A percentile compares a stretch with the other conserved stretches of the same genome.
phyloP scores from a whole-genome alignment of 2,329 filamentous ascomycete genomes.

The Alternaria ethzedia region DNA sequence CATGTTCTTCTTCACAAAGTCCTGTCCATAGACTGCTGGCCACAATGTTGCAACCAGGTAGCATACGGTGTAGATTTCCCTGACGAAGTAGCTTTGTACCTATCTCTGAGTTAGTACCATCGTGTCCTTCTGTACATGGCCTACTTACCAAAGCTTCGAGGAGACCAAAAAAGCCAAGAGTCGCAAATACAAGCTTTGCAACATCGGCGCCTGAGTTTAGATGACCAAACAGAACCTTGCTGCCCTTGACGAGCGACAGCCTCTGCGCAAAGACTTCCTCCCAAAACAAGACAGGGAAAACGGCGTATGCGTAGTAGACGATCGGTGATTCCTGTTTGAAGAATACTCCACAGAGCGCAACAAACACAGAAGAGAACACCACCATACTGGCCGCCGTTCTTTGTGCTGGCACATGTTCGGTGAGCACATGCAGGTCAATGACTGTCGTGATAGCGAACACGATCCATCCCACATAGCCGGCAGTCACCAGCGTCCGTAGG shows the following conservation, averaged over 20 bases:
- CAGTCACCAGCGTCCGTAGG: constrained; percentile 82
- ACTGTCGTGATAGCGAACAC: constrained; percentile 89
- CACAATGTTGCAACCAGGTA: constrained; percentile 80
- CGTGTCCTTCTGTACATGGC: background rate
- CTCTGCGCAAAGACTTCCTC: constrained; percentile 88
- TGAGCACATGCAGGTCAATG: constrained; percentile 84
- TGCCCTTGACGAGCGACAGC: constrained; percentile 70
- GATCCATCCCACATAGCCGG: constrained; percentile 95
- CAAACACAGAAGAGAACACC: constrained; percentile 77
- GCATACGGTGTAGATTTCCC: constrained; percentile 82
- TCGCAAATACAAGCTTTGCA: constrained; percentile 67
- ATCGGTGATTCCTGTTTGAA: constrained; percentile 77
- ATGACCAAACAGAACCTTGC: constrained; percentile 71
- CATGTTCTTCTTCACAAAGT: constrained; percentile 72
- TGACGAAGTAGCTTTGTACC: constrained; percentile 91
- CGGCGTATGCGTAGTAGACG: constrained; percentile 88
- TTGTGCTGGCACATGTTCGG: constrained; percentile 69
- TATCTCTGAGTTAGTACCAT: constrained; percentile 43
- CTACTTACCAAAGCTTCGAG: constrained; percentile 72
- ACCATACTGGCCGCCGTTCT: constrained; percentile 66
- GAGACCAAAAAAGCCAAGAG: constrained; percentile 71
- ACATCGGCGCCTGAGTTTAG: constrained; percentile 66
- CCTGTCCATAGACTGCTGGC: constrained; percentile 75
- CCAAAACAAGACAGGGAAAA: constrained; percentile 96
- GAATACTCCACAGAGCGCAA: constrained; percentile 78